Evolutionary conservation across 768 basidiomycete genomes (phyloP), one percentile per base, ranked within the genome.

Genomic region (Leucosporidium creatinivorum): DNA sequence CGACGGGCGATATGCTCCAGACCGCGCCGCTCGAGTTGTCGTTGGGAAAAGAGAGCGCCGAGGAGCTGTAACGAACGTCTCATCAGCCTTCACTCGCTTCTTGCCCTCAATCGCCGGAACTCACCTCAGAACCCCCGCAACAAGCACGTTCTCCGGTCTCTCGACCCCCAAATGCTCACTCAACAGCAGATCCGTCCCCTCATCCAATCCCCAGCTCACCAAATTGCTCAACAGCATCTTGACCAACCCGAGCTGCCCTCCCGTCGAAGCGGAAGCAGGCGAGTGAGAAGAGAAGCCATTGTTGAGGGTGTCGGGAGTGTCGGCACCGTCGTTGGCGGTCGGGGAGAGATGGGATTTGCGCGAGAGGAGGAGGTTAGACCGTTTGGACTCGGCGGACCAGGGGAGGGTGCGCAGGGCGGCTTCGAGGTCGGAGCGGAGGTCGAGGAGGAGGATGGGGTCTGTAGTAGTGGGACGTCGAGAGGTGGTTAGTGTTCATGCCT

Each of bases 1-100:
- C 83, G 44, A 83, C 79, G 0, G 83, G 79, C 0, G 91, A 93
- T 25, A 90, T 78, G n/a, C 82, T 84, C 92, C 93, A 96, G 0
- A 79, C 72, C 69, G 8, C 76, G 73, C 0, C 77, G 75, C 71
- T 83, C 84, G 48, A 85, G 59, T 0, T 81, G 81, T n/a, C 9
- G 15, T 19, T 1, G 3, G 26, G 18, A 18, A 50, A 18, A 0
- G 50, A 54, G 10, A 31, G 19, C 33, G 55, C 55, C 19, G 1
- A 33, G 25, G 19, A 25, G 54, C 58, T 65, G 58, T 44, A 3
- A 44, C 8, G 15, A 17, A 3, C 6, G 39, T 44, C 13, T 44
- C 39, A 39, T 59, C 26, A 26, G 25, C 25, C 28, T 9, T 12
- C 25, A 1, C 79, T 75, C 28, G 77, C 21, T 9, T 7, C 26